Evolutionary conservation across 169 alveolate genomes (phyloP), one percentile per base, ranked within the genome.

Genomic region (Plasmodium malariae): DNA sequence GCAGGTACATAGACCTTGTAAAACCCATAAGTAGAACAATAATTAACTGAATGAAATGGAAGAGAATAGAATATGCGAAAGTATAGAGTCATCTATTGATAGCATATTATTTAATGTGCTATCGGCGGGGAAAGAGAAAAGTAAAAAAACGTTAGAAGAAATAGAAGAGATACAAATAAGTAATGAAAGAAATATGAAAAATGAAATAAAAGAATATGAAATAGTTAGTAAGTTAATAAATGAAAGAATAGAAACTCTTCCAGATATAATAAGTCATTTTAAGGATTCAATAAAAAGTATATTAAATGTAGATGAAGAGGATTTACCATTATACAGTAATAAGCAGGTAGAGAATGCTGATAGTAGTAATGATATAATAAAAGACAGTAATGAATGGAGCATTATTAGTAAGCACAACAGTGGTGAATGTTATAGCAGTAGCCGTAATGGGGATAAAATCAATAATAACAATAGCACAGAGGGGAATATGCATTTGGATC

Each of bases 151-250:
- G 0, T 48, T 74, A 6, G 36, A 57, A 4, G 88, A 74, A 21
- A 74, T 74, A 26, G 59, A 74, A 14, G 67, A 21, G 14, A 11
- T 74, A 19, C 57, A 74, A 74, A 34, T 59, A 40, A 37, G 48
- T 32, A 74, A 57, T 65, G 43, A 40, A 21, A 34, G 7, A 1
- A n/a, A 37, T n/a, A 57, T 74, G 74, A 26, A 60, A 57, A 74
- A 74, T 74, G 88, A 74, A 17, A 32, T 74, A 32, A 59, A 60
- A 59, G 74, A 74, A 34, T 74, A 74, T 67, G 72, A 26, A 40
- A 59, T 74, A 4, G 70, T 74, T 57, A 37, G 36, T 65, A 1
- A 37, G 26, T 49, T 74, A 59, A 37, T 74, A 34, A 34, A 67
- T 40, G 88, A 74, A 14, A 26, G 36, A n/a, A 45, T 51, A 2